These are phyloP conservation scores for Fibroporia radiculosa DNA, from an alignment of 768 basidiomycete genomes.

Conservation along the genomic window DNA sequence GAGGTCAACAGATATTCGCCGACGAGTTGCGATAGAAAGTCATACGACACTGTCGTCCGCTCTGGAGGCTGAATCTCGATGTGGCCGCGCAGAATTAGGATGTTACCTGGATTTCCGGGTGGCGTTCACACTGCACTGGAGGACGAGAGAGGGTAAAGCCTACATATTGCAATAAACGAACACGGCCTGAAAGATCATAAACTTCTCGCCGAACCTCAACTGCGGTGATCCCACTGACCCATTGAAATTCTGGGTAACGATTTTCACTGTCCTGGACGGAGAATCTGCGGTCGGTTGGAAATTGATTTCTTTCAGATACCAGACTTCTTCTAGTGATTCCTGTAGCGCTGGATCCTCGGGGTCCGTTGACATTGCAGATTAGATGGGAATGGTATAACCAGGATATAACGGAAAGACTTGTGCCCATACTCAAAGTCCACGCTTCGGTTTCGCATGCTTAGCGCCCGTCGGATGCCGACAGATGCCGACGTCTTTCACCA, in stretches of 20 bases:
- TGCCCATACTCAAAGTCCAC: too few relatives aligned
- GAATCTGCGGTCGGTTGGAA: constrained; percentile 32
- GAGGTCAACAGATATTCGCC: constrained; percentile 70
- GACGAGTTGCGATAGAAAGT: constrained; percentile 74
- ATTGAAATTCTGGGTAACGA: constrained; percentile 80
- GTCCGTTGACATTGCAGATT: not conserved
- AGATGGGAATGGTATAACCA: not conserved
- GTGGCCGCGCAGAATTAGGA: constrained; percentile 77
- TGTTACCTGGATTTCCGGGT: constrained; percentile 65
- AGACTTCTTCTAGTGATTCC: constrained; percentile 41
- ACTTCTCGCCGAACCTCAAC: not conserved
- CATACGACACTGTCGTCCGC: constrained; percentile 72
- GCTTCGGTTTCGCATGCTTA: too few relatives aligned
- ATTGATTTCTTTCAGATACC: constrained; percentile 65
- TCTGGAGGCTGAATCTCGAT: constrained; percentile 63
- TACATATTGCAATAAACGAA: constrained; percentile 87
- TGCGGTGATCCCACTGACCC: constrained; percentile 41
- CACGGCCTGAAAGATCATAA: constrained; percentile 54
- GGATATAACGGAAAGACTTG: not conserved
- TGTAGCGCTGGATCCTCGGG: not conserved
- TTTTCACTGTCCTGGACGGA: constrained; percentile 34
- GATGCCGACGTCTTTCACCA: too few relatives aligned
- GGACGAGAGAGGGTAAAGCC: constrained; percentile 15
- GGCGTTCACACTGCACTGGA: not conserved
- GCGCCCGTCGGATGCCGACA: too few relatives aligned